Percentiles rank a stretch among this genome's conserved stretches.
Evolutionary conservation across 2,329 filamentous ascomycete species (phyloP).

Genomic region (Fusarium bulbicola): DNA sequence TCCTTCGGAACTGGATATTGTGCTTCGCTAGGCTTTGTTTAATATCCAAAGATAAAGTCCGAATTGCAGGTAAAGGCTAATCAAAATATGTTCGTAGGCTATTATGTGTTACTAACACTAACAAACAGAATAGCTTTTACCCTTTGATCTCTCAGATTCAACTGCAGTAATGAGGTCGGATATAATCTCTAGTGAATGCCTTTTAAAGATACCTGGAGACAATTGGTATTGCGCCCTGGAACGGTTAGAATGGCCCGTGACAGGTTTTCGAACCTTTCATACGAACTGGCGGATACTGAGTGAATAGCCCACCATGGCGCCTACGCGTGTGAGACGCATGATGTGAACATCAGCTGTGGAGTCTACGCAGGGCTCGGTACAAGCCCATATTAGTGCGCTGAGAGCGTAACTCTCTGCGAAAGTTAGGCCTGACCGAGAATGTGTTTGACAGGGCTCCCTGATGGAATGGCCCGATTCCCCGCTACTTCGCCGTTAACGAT

Average conservation of each 20-base stretch:
- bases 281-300: background rate
- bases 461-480: background rate
- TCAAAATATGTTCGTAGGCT: fast-evolving
- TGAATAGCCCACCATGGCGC: background rate
- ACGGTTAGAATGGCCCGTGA: fast-evolving
- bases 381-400: background rate
- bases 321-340: background rate
- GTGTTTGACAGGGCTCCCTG: background rate
- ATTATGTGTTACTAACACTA: background rate
- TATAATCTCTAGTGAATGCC: background rate
- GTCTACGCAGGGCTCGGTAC: background rate
- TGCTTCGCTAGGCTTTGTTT: background rate
- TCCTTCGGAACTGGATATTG: background rate
- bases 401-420: background rate
- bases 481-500: background rate
- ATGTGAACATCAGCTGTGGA: no score
- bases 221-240: background rate
- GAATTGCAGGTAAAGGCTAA: background rate
- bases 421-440: background rate
- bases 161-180: background rate
- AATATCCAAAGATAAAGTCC: fast-evolving
- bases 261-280: fast-evolving
- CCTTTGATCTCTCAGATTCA: background rate
- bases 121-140: background rate
- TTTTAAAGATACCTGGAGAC: background rate